Percentiles rank a stretch among this genome's conserved stretches.
Evolutionary conservation across 208 protist genomes (phyloP).

Genomic region (Leishmania guyanensis): DNA sequence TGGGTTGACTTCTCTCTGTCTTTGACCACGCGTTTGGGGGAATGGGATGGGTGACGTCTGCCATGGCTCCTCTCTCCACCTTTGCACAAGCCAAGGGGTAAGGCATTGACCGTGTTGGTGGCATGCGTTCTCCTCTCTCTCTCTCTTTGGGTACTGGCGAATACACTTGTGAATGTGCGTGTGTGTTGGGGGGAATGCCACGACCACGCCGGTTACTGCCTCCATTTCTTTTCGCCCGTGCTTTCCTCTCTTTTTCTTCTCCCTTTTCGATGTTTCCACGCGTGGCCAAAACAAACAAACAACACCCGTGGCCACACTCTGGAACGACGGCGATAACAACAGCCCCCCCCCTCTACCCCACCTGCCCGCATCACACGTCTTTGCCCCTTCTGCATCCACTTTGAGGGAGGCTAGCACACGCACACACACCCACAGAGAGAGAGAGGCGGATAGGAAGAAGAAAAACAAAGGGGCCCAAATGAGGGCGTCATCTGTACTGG

Average conservation of each 20-base stretch:
- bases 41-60: not conserved
- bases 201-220: not conserved
- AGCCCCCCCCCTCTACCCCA: not conserved
- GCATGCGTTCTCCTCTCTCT: not conserved
- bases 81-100: not conserved
- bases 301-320: constrained; percentile 5
- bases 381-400: not conserved
- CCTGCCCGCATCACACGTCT: not conserved
- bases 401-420: not conserved
- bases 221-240: not conserved
- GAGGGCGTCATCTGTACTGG: constrained; percentile 51
- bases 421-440: constrained; percentile 2
- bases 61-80: not conserved
- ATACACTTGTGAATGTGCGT: not conserved
- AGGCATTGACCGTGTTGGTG: not conserved
- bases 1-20: not conserved
- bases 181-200: too few relatives aligned
- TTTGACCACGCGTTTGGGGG: not conserved
- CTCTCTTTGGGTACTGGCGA: not conserved
- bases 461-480: constrained; percentile 2
- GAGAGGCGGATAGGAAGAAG: not conserved
- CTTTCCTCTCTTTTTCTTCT: constrained; percentile 11
- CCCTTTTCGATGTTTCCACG: not conserved
- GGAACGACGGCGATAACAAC: not conserved
- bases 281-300: not conserved